Base-by-base conservation (phyloP, 768 basidiomycete species). In the Tylopilus sp. region DNA sequence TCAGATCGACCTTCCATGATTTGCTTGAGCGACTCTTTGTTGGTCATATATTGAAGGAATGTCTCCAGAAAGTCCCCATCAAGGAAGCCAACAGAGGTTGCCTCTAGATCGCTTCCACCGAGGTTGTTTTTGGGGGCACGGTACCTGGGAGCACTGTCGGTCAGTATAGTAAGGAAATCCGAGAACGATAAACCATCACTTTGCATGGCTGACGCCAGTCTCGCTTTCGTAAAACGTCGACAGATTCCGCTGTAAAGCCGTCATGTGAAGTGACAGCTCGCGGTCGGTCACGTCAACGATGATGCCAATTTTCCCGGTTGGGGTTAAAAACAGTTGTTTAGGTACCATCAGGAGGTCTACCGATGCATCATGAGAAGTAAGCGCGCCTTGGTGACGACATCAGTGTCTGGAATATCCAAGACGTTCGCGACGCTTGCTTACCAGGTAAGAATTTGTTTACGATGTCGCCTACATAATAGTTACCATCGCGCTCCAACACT, bases 11-110 rank as follows among this genome's bases (percentile, higher is more conserved):
- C 33, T 4, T 42, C 48, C 31, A 35, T 48, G 20, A 35, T 49
- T 35, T 74, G 69, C 47, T 76, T 66, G n/a, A 82, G 69, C 21
- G 75, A 67, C 6, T 71, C 60, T 1, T 75, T 68, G 18, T 76
- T 69, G 11, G 60, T 65, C 33, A 62, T 63, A 42, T 75, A 71
- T 17, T 67, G 68, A 46, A 85, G 73, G 66, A 88, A 83, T 20
- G 73, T 70, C 66, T 94, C 89, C 18, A 97, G 63, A 56, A 93
- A 88, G 62, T 91, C 87, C 2, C 93, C 94, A 54, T 97, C 93
- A 25, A 97, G 73, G 75, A 97, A 93, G 15, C 91, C 92, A 36
- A 75, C 77, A 2, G 86, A 77, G 1, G 76, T 58, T 23, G 68
- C 59, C 30, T 85, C 79, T 8, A 77, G 73, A 58, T 89, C 86